phyloP scores from a whole-genome alignment of 257 asterid species.

The Solanum sitiens region DNA sequence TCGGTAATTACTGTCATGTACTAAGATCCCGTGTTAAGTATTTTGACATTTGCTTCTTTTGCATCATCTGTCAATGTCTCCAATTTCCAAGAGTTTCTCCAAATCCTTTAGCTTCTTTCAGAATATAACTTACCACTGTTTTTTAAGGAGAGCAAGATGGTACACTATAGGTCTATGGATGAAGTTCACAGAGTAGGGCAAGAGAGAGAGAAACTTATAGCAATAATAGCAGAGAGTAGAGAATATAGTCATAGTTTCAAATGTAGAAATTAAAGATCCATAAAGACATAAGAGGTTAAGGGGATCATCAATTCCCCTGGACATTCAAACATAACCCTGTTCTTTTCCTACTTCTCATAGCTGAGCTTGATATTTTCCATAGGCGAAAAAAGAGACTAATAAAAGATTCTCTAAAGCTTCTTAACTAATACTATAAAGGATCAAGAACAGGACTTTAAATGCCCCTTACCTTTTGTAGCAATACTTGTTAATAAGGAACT shows the following conservation, averaged over 20 bases:
- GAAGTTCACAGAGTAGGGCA: not conserved
- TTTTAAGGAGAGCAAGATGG: not conserved
- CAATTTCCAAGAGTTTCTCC: not conserved
- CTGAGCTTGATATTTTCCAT: not conserved
- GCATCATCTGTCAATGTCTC: not conserved
- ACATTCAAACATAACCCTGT: not conserved
- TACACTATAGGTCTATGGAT: not conserved
- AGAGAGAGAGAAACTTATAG: not conserved
- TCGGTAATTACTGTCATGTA: not conserved
- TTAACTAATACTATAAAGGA: not conserved
- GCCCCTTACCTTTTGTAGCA: constrained; percentile 74
- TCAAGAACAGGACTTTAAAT: not conserved
- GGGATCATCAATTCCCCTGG: not conserved
- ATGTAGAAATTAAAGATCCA: not conserved
- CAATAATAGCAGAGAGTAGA: not conserved
- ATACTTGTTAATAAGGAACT: constrained; percentile 87
- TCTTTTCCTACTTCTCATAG: not conserved
- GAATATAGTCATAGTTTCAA: not conserved
- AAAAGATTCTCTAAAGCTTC: not conserved
- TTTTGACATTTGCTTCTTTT: not conserved
- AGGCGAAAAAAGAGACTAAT: not conserved
- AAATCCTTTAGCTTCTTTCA: not conserved
- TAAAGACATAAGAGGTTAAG: not conserved
- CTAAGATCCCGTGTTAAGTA: not conserved
- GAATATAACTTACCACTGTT: not conserved